phyloP scores from a whole-genome alignment of 2,329 filamentous ascomycete genomes.

The Proliferodiscus dingleyae region DNA sequence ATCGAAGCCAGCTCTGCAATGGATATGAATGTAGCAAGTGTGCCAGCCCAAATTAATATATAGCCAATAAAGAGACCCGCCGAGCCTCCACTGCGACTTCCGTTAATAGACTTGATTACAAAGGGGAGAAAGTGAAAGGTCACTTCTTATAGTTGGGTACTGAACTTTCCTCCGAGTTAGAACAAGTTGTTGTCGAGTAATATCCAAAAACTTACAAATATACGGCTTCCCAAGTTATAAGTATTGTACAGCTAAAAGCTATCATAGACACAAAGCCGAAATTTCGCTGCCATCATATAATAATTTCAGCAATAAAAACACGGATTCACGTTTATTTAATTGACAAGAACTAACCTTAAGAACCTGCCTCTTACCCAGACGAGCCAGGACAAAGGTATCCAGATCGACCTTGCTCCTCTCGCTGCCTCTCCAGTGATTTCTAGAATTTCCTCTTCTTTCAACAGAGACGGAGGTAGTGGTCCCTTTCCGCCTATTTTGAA shows the following conservation, averaged over 20 bases:
- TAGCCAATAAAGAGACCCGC: constrained; percentile 37
- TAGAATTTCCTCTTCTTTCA: too few species aligned
- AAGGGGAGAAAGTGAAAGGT: constrained; percentile 16
- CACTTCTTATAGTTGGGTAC: not conserved
- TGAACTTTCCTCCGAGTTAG: not conserved
- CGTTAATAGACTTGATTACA: constrained; percentile 28
- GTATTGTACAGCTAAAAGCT: constrained; percentile 38
- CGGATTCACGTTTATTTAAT: not conserved
- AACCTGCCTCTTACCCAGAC: constrained; percentile 11
- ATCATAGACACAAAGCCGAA: constrained; percentile 38
- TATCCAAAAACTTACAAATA: constrained; percentile 4
- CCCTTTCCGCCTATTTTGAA: too few species aligned
- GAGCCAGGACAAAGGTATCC: not conserved
- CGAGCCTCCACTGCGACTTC: constrained; percentile 26
- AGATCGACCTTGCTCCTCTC: not conserved
- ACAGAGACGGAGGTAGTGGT: too few species aligned
- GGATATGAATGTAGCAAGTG: constrained; percentile 13
- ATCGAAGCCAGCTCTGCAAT: constrained; percentile 25
- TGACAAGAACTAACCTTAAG: constrained; percentile 3
- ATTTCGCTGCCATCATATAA: constrained; percentile 31
- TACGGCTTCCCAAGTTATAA: constrained; percentile 39
- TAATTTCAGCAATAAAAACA: too few species aligned
- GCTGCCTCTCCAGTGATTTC: too few species aligned
- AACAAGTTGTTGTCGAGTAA: not conserved
- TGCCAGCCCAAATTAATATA: constrained; percentile 29